Evolutionary conservation across 2,329 filamentous ascomycete species (phyloP).

Genomic region (Anthostomella pinea): DNA sequence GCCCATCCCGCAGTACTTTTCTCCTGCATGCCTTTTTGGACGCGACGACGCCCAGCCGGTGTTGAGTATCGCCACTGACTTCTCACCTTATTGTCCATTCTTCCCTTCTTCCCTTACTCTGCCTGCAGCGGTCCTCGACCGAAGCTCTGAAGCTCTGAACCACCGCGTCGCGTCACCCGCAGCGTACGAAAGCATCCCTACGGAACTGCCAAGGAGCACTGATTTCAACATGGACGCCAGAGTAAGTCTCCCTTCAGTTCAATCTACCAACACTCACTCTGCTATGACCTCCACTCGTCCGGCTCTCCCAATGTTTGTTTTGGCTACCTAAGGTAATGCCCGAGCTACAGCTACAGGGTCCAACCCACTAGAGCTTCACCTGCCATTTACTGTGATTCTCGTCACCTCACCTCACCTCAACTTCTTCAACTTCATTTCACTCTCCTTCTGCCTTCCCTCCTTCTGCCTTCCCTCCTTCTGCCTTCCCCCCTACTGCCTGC

Average conservation of each 20-base stretch:
- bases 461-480: too few relatives aligned
- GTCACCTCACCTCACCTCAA: too few relatives aligned
- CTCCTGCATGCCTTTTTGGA: conserved; percentile 13
- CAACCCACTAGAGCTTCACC: conserved; percentile 1
- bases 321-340: too few relatives aligned
- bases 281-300: too few relatives aligned
- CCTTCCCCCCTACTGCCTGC: not conserved
- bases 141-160: conserved; percentile 10
- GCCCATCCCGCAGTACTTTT: not conserved
- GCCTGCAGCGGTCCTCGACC: conserved; percentile 9
- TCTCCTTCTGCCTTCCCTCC: too few relatives aligned
- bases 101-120: not conserved
- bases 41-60: conserved; percentile 8
- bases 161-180: conserved; percentile 7
- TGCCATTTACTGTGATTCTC: too few relatives aligned
- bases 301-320: conserved; percentile 4
- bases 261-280: too few relatives aligned
- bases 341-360: too few relatives aligned
- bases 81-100: conserved; percentile 9
- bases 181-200: not conserved
- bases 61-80: conserved; percentile 9
- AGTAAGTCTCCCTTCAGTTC: too few relatives aligned
- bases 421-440: too few relatives aligned
- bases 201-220: not conserved
- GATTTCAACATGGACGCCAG: conserved; percentile 22